Base-by-base conservation (phyloP, 1,284 basidiomycete genomes). In the Sanghuangporus baumii region DNA sequence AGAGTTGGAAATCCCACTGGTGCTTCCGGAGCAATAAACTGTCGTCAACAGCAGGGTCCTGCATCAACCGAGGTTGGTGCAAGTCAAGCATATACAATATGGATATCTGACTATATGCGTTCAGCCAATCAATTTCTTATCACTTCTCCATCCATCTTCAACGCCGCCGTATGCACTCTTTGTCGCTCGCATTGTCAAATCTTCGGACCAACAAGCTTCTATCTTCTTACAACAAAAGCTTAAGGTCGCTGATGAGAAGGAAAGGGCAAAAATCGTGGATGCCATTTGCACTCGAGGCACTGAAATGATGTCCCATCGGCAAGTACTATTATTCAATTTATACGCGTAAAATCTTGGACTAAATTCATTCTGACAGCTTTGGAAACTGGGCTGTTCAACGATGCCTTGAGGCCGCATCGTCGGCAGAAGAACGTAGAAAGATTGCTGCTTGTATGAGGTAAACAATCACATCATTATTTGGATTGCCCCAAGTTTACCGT, bases 221-320 rank as follows among this genome's bases (percentile, higher is more conserved):
- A 92, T 93, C 55, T 93, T 93, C 70, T 76, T 92, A 47, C 89
- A 93, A 69, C 90, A 93, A 72, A 93, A 93, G 71, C 80, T 93
- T 66, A 93, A 93, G 72, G 89, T 91, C 12, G 90, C 90, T 6
- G 89, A 91, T 67, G 67, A 79, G n/a, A 82, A 85, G 58, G 90
- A 91, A 70, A 79, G 91, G 1, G 81, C 79, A 7, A 91, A 90
- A 73, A 93, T 93, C 54, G 85, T 93, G 9, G 89, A 91, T 69
- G 90, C 91, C 55, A 92, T 92, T 63, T 91, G 89, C 64, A 79
- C 84, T 41, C 82, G 85, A 20, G 90, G 90, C 0, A 89, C 88
- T 66, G 91, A 93, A 71, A 92, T 93, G 90, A 93, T 93, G 90
- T 89, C 89, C 64, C 87, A 91, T 71, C 79, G 88, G 88, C 88